Conservation (phyloP, 176 grass and related monocot species). For the Phoenix dactylifera region DNA sequence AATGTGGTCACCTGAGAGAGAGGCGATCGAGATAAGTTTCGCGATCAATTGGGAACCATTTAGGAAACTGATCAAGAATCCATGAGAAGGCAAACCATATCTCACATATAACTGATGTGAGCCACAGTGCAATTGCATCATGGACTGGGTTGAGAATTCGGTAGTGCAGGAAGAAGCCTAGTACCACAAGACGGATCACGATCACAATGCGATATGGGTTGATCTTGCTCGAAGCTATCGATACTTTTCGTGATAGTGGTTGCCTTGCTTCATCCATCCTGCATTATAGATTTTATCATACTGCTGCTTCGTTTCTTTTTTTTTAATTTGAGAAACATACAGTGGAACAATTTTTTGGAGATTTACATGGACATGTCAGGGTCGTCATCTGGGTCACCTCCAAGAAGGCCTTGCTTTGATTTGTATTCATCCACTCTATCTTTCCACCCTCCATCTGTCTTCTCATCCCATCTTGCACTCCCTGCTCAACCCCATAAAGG, state of each 20-base stretch:
- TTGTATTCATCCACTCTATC: slow-evolving; percentile 99
- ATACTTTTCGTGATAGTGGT: slow-evolving; percentile 85
- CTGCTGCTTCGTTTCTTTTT: too few species aligned
- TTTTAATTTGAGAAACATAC: too few species aligned
- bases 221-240: slow-evolving; percentile 94
- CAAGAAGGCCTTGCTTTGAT: slow-evolving; percentile 69
- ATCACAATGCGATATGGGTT: slow-evolving; percentile 95
- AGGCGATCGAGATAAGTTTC: slow-evolving; percentile 98
- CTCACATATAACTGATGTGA: slow-evolving; percentile 87
- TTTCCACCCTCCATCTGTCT: slow-evolving; percentile 86
- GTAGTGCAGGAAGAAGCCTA: slow-evolving; percentile 78
- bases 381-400: slow-evolving; percentile 66
- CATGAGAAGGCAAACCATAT: slow-evolving; percentile 94
- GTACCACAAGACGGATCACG: slow-evolving; percentile 69
- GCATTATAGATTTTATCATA: neutral
- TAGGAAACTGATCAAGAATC: slow-evolving; percentile 99
- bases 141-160: slow-evolving; percentile 73
- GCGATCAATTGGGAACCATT: slow-evolving; percentile 93
- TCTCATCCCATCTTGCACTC: slow-evolving; percentile 79
- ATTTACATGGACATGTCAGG: slow-evolving; percentile 72
- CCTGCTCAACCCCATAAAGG: slow-evolving; percentile 23
- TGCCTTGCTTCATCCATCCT: slow-evolving; percentile 90
- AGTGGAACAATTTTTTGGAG: too few species aligned
- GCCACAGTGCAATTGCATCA: slow-evolving; percentile 77
- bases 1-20: slow-evolving; percentile 38